phyloP scores from a whole-genome alignment of 139 green algal genomes.

The Axilococcus clingmanii region DNA sequence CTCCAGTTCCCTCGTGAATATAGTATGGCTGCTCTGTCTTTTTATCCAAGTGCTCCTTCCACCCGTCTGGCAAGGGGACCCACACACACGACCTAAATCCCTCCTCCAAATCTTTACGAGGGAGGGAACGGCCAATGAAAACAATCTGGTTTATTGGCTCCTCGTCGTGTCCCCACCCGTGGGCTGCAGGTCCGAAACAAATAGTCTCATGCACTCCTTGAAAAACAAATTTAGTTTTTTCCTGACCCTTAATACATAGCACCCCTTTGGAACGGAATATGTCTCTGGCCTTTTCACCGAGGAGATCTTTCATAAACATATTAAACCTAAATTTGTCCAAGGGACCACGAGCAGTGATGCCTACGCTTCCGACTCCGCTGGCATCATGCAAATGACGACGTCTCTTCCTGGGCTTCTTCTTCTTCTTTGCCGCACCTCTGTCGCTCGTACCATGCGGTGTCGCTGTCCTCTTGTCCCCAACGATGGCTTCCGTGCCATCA shows the following conservation, averaged over 20 bases:
- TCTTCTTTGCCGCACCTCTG: not conserved
- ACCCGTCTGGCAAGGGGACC: conserved; percentile 65
- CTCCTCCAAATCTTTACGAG: conserved; percentile 39
- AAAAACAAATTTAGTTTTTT: conserved; percentile 72
- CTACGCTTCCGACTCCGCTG: conserved; percentile 52
- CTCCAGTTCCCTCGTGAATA: conserved; percentile 11
- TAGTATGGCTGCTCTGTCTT: conserved; percentile 26
- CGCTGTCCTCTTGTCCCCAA: conserved; percentile 1
- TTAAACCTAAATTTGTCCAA: conserved; percentile 78
- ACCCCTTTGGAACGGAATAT: conserved; percentile 80
- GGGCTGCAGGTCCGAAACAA: conserved; percentile 53
- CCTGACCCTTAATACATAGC: conserved; percentile 55
- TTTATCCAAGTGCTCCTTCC: conserved; percentile 51
- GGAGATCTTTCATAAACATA: conserved; percentile 76
- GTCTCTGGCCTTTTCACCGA: conserved; percentile 67
- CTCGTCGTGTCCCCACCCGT: conserved; percentile 51
- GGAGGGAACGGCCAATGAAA: conserved; percentile 68
- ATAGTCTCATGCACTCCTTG: conserved; percentile 82
- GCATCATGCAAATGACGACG: conserved; percentile 62
- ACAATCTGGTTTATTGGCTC: conserved; percentile 65
- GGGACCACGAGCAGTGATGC: conserved; percentile 51
- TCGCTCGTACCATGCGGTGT: too few relatives aligned
- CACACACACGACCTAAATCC: conserved; percentile 65
- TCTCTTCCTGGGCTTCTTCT: conserved; percentile 41
- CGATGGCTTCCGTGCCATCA: not conserved